phyloP scores from a whole-genome alignment of 768 basidiomycete species.

The Tulasnella sp. region DNA sequence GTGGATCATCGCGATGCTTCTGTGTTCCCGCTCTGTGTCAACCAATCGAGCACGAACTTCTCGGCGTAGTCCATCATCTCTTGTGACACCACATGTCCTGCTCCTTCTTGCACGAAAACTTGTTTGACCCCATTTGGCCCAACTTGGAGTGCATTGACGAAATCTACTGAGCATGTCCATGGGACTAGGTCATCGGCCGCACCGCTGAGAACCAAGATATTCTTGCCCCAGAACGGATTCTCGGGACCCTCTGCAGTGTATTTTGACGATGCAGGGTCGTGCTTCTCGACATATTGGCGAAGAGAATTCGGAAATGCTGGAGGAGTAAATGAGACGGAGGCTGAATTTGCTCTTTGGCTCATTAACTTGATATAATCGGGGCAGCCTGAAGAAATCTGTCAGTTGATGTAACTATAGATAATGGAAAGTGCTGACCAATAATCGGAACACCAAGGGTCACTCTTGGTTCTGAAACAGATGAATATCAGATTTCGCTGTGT shows the following conservation, averaged over 20 bases:
- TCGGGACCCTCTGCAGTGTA: conserved; percentile 28
- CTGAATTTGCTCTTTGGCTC: conserved; percentile 37
- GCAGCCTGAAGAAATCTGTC: conserved; percentile 34
- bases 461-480: conserved; percentile 28
- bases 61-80: conserved; percentile 41
- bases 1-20: no score
- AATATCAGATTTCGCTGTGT: conserved; percentile 20
- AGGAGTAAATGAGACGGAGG: conserved; percentile 33
- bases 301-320: conserved; percentile 45
- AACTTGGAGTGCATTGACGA: conserved; percentile 43
- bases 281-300: conserved; percentile 30
- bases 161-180: conserved; percentile 40
- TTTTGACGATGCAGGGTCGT: conserved; percentile 36
- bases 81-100: conserved; percentile 49
- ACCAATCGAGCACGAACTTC: conserved; percentile 24
- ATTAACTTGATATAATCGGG: conserved; percentile 54
- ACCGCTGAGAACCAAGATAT: conserved; percentile 60
- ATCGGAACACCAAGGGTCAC: conserved; percentile 35
- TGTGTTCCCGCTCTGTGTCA: no score
- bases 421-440: conserved; percentile 20
- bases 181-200: conserved; percentile 54
- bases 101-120: conserved; percentile 39
- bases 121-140: conserved; percentile 43
- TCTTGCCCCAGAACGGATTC: conserved; percentile 59
- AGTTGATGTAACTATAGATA: neutral